Evolutionary conservation across 805 yeast species (phyloP).

Genomic region (Spathaspora boniae): DNA sequence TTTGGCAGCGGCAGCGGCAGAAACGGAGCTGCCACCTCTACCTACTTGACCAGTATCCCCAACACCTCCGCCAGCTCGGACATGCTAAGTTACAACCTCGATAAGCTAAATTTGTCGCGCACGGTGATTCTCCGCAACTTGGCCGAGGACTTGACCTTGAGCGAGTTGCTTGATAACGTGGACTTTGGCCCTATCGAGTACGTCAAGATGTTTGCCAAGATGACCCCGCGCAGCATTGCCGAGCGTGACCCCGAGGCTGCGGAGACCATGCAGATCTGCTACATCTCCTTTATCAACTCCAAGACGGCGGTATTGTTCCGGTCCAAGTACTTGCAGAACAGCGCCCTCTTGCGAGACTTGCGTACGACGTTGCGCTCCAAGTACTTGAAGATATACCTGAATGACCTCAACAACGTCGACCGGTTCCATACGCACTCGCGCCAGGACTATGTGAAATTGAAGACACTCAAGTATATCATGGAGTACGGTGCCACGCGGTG

Average conservation of each 20-base stretch:
- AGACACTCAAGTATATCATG: constrained; percentile 38
- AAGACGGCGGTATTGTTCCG: constrained; percentile 31
- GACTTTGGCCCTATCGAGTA: constrained; percentile 64
- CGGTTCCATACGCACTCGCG: constrained; percentile 6
- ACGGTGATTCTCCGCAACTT: constrained; percentile 33
- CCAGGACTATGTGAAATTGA: constrained; percentile 36
- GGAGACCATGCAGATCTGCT: constrained; percentile 24
- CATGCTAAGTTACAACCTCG: constrained; percentile 18
- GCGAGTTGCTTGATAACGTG: constrained; percentile 41
- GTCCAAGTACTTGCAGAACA: constrained; percentile 27
- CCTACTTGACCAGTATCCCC: constrained; percentile 8
- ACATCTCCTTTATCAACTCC: constrained; percentile 35
- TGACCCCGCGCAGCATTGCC: constrained; percentile 20
- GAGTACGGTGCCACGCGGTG: constrained; percentile 39
- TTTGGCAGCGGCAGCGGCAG: constrained; percentile 8
- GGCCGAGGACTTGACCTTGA: constrained; percentile 19
- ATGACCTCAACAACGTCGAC: constrained; percentile 16
- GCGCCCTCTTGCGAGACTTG: constrained; percentile 20
- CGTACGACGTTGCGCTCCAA: constrained; percentile 23
- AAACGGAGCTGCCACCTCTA: background rate
- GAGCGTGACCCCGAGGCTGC: constrained; percentile 13
- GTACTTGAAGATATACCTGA: constrained; percentile 26
- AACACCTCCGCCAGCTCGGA: background rate
- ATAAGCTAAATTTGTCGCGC: constrained; percentile 34
- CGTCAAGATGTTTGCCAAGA: constrained; percentile 38